phyloP scores from a whole-genome alignment of 495 filamentous ascomycete species.

The Penicillium herquei region DNA sequence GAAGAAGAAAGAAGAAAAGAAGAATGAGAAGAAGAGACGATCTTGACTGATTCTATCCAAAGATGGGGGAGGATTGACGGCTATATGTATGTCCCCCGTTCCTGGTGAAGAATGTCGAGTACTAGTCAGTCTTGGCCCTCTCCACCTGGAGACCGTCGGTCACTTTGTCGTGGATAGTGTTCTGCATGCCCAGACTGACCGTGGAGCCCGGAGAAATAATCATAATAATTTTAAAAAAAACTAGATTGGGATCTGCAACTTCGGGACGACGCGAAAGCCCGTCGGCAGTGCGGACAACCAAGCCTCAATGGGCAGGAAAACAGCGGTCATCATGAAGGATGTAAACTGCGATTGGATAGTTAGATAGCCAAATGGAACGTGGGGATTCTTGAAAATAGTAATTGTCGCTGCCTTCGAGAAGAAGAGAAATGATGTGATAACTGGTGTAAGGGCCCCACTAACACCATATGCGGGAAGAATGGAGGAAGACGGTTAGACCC shows the following conservation, averaged over 20 bases:
- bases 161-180: neutral
- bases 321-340: neutral
- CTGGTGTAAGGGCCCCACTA: neutral
- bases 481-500: neutral
- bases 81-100: neutral
- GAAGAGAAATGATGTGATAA: neutral
- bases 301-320: neutral
- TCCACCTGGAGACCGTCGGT: neutral
- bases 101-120: no score
- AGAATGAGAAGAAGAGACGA: neutral
- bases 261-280: neutral
- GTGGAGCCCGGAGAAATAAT: neutral
- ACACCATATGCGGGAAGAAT: neutral
- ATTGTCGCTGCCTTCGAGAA: neutral
- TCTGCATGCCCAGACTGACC: neutral
- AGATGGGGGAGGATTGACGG: neutral
- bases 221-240: neutral
- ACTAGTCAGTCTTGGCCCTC: neutral
- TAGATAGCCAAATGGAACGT: neutral
- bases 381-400: neutral
- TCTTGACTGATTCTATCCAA: neutral
- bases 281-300: neutral
- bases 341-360: neutral
- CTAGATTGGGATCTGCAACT: slow-evolving; percentile 1
- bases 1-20: neutral